phyloP scores from a whole-genome alignment of 2,329 filamentous ascomycete species.

The Microsporum canis region DNA sequence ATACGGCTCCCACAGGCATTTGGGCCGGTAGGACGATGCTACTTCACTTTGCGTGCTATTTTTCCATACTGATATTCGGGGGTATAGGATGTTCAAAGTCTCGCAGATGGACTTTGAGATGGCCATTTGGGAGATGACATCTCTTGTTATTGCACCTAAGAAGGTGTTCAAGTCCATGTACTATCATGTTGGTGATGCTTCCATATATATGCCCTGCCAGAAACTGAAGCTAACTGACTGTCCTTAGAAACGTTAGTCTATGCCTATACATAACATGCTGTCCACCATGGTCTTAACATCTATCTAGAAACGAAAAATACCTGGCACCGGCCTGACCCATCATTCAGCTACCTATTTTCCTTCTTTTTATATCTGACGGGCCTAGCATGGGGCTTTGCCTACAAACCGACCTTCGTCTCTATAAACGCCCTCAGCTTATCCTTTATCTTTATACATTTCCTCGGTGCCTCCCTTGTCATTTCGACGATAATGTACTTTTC shows the following conservation, averaged over 20 bases:
- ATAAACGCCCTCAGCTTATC: conserved; percentile 39
- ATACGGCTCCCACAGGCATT: conserved; percentile 56
- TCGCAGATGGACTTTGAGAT: conserved; percentile 66
- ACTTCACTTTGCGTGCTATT: background rate
- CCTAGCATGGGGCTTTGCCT: conserved; percentile 48
- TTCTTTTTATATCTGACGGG: conserved; percentile 51
- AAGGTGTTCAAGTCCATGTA: conserved; percentile 62
- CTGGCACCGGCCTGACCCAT: conserved; percentile 58
- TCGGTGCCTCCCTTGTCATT: conserved; percentile 47
- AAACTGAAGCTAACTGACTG: background rate
- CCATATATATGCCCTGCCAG: background rate
- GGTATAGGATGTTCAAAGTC: conserved; percentile 52
- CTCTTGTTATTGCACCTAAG: conserved; percentile 55
- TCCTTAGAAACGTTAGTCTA: conserved; percentile 17
- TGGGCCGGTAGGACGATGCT: conserved; percentile 42
- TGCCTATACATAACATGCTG: conserved; percentile 28
- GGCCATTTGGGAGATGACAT: conserved; percentile 62
- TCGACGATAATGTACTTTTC: conserved; percentile 54
- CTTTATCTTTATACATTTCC: conserved; percentile 48
- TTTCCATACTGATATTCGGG: background rate
- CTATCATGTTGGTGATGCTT: conserved; percentile 46
- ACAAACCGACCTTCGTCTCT: conserved; percentile 37
- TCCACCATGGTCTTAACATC: conserved; percentile 13
- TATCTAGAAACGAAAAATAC: conserved; percentile 55
- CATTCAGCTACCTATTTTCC: conserved; percentile 57